Base-by-base conservation (phyloP, 306 rosid species). In the Corylus heterophylla region DNA sequence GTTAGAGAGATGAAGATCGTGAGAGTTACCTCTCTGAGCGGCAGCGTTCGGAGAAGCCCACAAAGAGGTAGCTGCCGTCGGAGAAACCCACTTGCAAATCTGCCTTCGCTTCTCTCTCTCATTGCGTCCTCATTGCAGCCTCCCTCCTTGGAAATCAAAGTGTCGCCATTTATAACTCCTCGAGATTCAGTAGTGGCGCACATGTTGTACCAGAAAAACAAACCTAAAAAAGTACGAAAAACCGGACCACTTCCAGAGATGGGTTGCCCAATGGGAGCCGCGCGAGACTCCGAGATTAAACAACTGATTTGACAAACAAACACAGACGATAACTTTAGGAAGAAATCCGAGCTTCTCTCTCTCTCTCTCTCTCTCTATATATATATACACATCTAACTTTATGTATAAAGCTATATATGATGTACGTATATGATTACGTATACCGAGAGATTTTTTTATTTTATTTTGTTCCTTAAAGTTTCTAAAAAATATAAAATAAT, bases 141-240 rank as follows among this genome's bases (percentile, higher is more conserved):
- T 71, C 62, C 81, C 48, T 71, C 83, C 78, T 84, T 88, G 81
- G 87, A 79, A 61, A 67, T 59, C 82, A 79, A 75, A 83, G 54
- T 29, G 16, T 89, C 83, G 44, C 73, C 88, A 88, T 87, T 89
- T 90, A 85, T 82, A 79, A 80, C 61, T 78, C 82, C 95, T 88
- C 89, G 90, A 90, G 94, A 85, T 87, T 90, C 91, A 86, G 89
- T 61, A 74, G 89, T 85, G 22, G 87, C 78, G 91, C 92, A 90
- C 97, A 90, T 92, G 86, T 71, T 80, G 58, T 82, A 31, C 56
- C 25, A 68, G 48, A 61, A 79, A 18, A 85, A 73, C 68, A 55
- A 8, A 54, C 73, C 37, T 27, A 10, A 44, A 25, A 61, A 58
- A 76, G 76, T 67, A 73, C 55, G 51, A 12, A 59, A 42, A 61